Percentiles rank a stretch among this genome's conserved stretches.
phyloP scores from a whole-genome alignment of 164 flowering plant species.

The Kalanchoe fedtschenkoi region DNA sequence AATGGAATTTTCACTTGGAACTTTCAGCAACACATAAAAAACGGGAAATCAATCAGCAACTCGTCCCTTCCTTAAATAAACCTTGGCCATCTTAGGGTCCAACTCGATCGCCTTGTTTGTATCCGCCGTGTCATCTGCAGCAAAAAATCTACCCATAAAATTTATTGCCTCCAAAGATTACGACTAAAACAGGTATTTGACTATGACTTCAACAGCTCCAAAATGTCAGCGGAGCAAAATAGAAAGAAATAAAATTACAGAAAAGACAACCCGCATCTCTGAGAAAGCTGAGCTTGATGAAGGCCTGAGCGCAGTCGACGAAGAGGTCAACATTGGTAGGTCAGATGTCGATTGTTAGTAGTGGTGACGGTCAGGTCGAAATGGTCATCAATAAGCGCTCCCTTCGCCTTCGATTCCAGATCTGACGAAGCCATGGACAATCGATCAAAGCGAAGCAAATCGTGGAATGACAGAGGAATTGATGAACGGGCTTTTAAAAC shows the following conservation, averaged over 20 bases:
- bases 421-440: too few species aligned
- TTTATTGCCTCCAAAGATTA: neutral
- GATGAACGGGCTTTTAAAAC: too few species aligned
- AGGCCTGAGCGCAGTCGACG: conserved; percentile 64
- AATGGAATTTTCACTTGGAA: neutral
- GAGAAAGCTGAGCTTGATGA: conserved; percentile 42
- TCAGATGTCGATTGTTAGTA: conserved; percentile 38
- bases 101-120: conserved; percentile 58
- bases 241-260: neutral
- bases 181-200: neutral
- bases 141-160: too few species aligned
- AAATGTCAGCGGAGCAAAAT: neutral
- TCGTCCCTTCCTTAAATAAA: conserved; percentile 72
- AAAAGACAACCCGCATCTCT: conserved; percentile 39
- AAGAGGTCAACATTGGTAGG: conserved; percentile 41
- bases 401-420: too few species aligned
- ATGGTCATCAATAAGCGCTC: too few species aligned
- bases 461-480: too few species aligned
- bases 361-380: too few species aligned
- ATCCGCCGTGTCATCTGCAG: conserved; percentile 76
- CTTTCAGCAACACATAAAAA: neutral
- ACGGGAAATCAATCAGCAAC: conserved; percentile 4
- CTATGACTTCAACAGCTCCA: neutral
- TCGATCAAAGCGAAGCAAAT: too few species aligned
- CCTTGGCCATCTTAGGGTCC: conserved; percentile 56